Percentiles rank a stretch among this genome's conserved stretches.
phyloP scores from a whole-genome alignment of 75 land plant species.

The Gnetum montanum region DNA sequence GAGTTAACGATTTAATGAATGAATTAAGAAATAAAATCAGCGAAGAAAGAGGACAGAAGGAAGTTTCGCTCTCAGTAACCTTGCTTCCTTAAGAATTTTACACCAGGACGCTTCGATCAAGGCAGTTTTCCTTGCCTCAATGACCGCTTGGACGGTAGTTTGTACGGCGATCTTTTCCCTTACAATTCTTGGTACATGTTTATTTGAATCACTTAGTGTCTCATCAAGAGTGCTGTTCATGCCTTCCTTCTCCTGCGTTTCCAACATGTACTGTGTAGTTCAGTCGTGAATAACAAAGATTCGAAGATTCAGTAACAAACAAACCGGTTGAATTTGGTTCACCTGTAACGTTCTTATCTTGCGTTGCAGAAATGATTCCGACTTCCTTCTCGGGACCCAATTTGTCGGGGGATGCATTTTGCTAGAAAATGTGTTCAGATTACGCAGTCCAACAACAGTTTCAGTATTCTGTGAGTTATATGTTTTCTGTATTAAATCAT shows the following conservation, averaged over 20 bases:
- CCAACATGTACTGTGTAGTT: not conserved
- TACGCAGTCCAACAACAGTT: too few species aligned
- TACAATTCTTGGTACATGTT: conserved; percentile 51
- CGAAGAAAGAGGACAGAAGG: not conserved
- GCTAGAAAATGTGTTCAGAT: not conserved
- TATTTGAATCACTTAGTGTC: conserved; percentile 55
- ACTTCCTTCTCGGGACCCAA: conserved; percentile 81
- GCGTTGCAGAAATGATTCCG: conserved; percentile 64
- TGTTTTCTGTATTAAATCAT: too few species aligned
- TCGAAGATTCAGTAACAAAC: not conserved
- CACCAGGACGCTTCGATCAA: conserved; percentile 96
- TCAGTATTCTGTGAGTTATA: too few species aligned
- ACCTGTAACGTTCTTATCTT: conserved; percentile 84
- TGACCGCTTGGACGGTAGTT: conserved; percentile 66
- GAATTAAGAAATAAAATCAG: conserved; percentile 1
- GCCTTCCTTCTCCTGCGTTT: conserved; percentile 58
- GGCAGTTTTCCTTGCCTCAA: conserved; percentile 71
- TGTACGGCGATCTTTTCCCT: conserved; percentile 72
- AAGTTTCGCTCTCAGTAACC: conserved; percentile 23
- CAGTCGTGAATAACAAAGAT: not conserved
- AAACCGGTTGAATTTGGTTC: not conserved
- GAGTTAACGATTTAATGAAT: not conserved
- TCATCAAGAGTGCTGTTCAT: conserved; percentile 60
- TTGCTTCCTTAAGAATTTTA: conserved; percentile 71
- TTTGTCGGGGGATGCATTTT: conserved; percentile 22